phyloP scores from a whole-genome alignment of 2,329 filamentous ascomycete species.

The Sclerotinia minor region DNA sequence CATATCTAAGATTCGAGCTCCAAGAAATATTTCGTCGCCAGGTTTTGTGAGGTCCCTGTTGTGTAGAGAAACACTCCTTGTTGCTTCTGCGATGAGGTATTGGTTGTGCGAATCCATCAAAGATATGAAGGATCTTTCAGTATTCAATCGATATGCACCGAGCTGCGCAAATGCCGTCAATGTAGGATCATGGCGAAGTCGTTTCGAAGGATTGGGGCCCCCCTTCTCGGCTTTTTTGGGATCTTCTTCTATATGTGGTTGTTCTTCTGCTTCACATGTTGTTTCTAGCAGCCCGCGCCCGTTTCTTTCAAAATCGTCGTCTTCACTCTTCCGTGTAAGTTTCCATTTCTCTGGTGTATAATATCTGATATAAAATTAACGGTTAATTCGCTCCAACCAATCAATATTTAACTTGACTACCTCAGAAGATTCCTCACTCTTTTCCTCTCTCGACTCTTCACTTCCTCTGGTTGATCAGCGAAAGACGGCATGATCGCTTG shows the following conservation, averaged over 20 bases:
- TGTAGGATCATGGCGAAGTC: conserved; percentile 43
- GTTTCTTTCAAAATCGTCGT: neutral
- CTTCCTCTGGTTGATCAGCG: conserved; percentile 10
- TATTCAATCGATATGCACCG: conserved; percentile 48
- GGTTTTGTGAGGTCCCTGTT: conserved; percentile 13
- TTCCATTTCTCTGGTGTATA: conserved; percentile 24
- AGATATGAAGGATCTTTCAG: conserved; percentile 50
- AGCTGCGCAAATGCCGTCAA: conserved; percentile 50
- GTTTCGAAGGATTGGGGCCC: conserved; percentile 15
- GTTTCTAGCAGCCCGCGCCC: neutral
- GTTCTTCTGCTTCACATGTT: conserved; percentile 1
- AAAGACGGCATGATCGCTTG: neutral
- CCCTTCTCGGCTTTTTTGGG: conserved; percentile 9
- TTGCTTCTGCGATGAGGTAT: conserved; percentile 36
- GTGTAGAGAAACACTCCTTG: conserved; percentile 30
- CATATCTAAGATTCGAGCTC: conserved; percentile 28
- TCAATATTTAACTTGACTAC: neutral
- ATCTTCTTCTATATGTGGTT: neutral
- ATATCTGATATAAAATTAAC: conserved; percentile 2
- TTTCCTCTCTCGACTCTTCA: conserved; percentile 12
- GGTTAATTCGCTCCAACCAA: neutral
- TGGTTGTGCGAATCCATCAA: conserved; percentile 34
- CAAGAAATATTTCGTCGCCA: conserved; percentile 33
- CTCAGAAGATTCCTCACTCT: conserved; percentile 24
- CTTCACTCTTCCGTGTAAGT: conserved; percentile 10